phyloP scores from a whole-genome alignment of 2,329 filamentous ascomycete genomes.

The Penicillium sp. region DNA sequence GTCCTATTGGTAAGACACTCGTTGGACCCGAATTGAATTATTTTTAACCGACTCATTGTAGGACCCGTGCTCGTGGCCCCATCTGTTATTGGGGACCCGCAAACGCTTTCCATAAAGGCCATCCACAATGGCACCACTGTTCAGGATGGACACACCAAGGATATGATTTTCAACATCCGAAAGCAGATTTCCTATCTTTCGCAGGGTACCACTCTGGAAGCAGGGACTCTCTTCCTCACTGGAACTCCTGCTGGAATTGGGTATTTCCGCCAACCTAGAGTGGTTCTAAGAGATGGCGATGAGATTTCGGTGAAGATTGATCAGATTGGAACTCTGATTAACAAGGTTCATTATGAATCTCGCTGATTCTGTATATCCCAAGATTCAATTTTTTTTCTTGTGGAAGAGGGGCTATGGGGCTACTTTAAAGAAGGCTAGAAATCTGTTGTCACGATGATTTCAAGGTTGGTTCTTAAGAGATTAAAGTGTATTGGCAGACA shows the following conservation, averaged over 20 bases:
- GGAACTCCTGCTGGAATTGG: slow-evolving; percentile 38
- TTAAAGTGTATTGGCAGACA: no score
- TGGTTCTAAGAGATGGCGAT: slow-evolving; percentile 30
- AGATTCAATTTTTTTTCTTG: no score
- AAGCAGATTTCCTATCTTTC: slow-evolving; percentile 43
- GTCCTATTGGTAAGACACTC: slow-evolving; percentile 24
- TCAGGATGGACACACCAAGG: slow-evolving; percentile 45
- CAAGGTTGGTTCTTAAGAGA: no score
- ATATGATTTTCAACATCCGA: slow-evolving; percentile 43
- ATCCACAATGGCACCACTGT: slow-evolving; percentile 44
- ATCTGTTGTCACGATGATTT: no score
- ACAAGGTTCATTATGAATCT: slow-evolving; percentile 30
- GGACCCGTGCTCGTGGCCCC: slow-evolving; percentile 30
- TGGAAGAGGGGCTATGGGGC: no score
- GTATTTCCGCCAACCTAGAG: slow-evolving; percentile 26
- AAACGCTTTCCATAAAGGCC: slow-evolving; percentile 35
- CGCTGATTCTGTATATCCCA: not conserved
- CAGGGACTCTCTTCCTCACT: slow-evolving; percentile 28
- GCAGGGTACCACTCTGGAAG: slow-evolving; percentile 33
- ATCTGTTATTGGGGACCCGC: slow-evolving; percentile 31
- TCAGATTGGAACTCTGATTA: slow-evolving; percentile 34
- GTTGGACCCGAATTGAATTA: not conserved
- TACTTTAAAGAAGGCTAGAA: no score
- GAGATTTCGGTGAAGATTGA: slow-evolving; percentile 33
- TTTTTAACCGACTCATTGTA: not conserved